phyloP scores from a whole-genome alignment of 441 rosid species.

The Gossypium gossypioides region DNA sequence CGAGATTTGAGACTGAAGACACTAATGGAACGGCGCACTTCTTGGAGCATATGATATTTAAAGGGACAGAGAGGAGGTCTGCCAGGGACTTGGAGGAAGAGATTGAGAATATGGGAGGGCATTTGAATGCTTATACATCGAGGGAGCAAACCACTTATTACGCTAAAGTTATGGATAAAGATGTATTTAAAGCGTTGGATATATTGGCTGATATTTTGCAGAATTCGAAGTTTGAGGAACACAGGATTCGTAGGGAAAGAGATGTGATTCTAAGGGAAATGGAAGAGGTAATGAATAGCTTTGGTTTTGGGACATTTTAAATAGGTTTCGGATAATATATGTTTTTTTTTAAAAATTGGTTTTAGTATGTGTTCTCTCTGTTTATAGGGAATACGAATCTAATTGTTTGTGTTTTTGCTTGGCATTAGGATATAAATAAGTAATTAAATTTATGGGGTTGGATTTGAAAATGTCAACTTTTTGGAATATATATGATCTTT shows the following conservation, averaged over 20 bases:
- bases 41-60: constrained; percentile 19
- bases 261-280: constrained; percentile 91
- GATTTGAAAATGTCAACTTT: background rate
- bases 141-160: constrained; percentile 19
- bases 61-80: constrained; percentile 12
- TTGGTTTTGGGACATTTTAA: background rate
- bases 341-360: background rate
- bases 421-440: background rate
- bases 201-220: constrained; percentile 56
- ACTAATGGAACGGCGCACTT: constrained; percentile 20
- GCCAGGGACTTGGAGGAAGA: constrained; percentile 17
- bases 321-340: background rate
- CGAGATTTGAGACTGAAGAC: constrained; percentile 16
- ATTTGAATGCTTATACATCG: constrained; percentile 53
- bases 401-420: background rate
- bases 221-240: constrained; percentile 68
- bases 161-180: constrained; percentile 16
- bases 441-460: background rate
- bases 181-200: constrained; percentile 13
- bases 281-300: constrained; percentile 62
- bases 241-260: constrained; percentile 60
- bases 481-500: background rate
- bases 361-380: background rate
- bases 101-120: constrained; percentile 48
- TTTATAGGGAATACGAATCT: background rate